These are phyloP conservation scores for Histomonas meleagridis DNA, from an alignment of 208 protist species.

Conservation along the genomic window DNA sequence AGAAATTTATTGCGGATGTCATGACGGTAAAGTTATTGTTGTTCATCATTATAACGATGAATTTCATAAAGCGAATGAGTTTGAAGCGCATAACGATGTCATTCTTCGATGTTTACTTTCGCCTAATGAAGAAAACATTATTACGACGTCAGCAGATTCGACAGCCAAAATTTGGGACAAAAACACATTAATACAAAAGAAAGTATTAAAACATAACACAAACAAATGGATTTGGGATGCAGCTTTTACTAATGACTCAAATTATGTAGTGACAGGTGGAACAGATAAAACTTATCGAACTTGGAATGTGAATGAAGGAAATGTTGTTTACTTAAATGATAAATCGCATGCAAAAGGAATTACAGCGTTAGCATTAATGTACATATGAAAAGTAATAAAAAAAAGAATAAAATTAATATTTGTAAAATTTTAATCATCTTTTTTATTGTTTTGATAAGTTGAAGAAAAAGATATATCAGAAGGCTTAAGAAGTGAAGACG, in stretches of 20 bases:
- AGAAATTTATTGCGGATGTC: background rate
- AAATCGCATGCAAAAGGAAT: background rate
- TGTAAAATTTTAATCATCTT: too few species aligned
- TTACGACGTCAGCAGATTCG: background rate
- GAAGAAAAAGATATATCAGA: too few species aligned
- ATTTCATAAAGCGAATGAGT: background rate
- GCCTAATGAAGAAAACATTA: background rate
- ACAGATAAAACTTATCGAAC: background rate
- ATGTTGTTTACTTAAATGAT: background rate
- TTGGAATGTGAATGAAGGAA: background rate
- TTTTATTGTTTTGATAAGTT: too few species aligned
- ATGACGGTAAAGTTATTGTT: background rate
- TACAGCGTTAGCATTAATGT: background rate
- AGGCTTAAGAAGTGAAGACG: too few species aligned
- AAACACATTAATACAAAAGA: too few species aligned
- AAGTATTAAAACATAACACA: background rate
- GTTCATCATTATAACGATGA: too few species aligned
- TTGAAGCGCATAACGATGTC: background rate
- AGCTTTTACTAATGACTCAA: background rate
- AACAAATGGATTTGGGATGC: slow-evolving; percentile 28
- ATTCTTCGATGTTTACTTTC: background rate
- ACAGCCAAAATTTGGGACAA: background rate
- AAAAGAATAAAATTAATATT: too few species aligned
- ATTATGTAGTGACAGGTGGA: background rate
- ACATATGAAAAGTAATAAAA: too few species aligned